These are phyloP conservation scores for Rhizopus sp. DNA, from an alignment of 371 early-diverging fungal genomes.

Conservation along the genomic window DNA sequence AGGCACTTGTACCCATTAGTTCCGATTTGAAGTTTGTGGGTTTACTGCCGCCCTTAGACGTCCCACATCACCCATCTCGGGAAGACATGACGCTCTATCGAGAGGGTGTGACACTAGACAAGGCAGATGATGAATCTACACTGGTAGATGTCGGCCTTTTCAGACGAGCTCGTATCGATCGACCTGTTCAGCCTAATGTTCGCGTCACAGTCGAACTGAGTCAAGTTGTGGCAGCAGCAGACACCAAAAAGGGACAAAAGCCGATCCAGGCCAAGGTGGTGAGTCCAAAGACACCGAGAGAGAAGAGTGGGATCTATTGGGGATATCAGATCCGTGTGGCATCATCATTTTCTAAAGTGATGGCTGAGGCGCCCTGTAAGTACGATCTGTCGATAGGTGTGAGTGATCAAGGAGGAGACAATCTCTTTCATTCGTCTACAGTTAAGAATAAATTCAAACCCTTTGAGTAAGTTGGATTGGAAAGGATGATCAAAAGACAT, in stretches of 20 bases:
- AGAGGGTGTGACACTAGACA: slow-evolving; percentile 66
- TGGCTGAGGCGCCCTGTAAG: slow-evolving; percentile 64
- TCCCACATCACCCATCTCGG: slow-evolving; percentile 70
- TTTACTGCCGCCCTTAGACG: slow-evolving; percentile 70
- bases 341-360: slow-evolving; percentile 60
- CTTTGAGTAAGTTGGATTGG: slow-evolving; percentile 21
- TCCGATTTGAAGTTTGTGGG: slow-evolving; percentile 75
- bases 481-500: neutral
- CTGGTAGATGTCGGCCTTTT: slow-evolving; percentile 69
- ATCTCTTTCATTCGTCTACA: slow-evolving; percentile 29
- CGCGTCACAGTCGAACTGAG: slow-evolving; percentile 73
- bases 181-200: slow-evolving; percentile 58
- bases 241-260: slow-evolving; percentile 50
- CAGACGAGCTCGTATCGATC: slow-evolving; percentile 58
- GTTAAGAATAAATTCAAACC: slow-evolving; percentile 26
- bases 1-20: slow-evolving; percentile 68
- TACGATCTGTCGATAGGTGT: slow-evolving; percentile 76
- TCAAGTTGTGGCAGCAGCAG: slow-evolving; percentile 41
- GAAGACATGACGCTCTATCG: slow-evolving; percentile 64
- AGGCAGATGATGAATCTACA: slow-evolving; percentile 41
- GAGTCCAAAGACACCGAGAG: slow-evolving; percentile 64
- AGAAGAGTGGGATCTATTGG: slow-evolving; percentile 74
- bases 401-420: slow-evolving; percentile 59
- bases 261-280: slow-evolving; percentile 63
- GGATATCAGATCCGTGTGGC: slow-evolving; percentile 74